Evolutionary conservation across 225 moss, liverwort and hornwort genomes (phyloP).

Genomic region (Climacium dendroides): DNA sequence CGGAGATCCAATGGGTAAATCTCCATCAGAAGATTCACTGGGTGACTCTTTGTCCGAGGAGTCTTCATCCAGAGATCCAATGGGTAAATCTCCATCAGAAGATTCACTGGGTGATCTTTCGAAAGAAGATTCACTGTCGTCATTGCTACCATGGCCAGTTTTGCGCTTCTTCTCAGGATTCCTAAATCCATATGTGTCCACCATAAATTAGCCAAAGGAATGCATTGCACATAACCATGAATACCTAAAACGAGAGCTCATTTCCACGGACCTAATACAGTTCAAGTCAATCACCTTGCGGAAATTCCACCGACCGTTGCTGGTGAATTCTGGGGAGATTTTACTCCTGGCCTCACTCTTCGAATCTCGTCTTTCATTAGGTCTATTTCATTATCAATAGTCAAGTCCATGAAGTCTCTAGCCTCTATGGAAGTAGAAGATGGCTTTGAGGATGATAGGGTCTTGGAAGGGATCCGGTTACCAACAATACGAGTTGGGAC

Average conservation of each 20-base stretch:
- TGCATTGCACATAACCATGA: background rate
- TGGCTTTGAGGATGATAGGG: conserved; percentile 4
- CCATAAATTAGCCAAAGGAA: background rate
- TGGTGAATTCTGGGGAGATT: background rate
- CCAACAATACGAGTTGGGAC: background rate
- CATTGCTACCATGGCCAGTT: background rate
- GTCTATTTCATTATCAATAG: background rate
- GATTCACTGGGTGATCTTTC: background rate
- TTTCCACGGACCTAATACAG: background rate
- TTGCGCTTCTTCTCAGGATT: background rate
- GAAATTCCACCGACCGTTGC: background rate
- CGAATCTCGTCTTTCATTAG: conserved; percentile 19
- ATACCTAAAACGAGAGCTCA: background rate
- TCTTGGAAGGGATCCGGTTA: background rate
- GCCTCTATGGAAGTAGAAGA: background rate
- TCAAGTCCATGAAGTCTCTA: background rate
- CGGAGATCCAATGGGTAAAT: background rate
- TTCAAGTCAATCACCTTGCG: conserved; percentile 1
- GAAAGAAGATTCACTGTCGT: background rate
- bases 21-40: background rate
- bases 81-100: background rate
- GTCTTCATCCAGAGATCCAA: background rate
- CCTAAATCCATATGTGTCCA: background rate
- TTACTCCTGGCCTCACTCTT: conserved; percentile 7
- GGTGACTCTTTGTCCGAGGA: background rate